Evolutionary conservation across 2,329 filamentous ascomycete species (phyloP).

Genomic region (Monosporascus cannonballus): DNA sequence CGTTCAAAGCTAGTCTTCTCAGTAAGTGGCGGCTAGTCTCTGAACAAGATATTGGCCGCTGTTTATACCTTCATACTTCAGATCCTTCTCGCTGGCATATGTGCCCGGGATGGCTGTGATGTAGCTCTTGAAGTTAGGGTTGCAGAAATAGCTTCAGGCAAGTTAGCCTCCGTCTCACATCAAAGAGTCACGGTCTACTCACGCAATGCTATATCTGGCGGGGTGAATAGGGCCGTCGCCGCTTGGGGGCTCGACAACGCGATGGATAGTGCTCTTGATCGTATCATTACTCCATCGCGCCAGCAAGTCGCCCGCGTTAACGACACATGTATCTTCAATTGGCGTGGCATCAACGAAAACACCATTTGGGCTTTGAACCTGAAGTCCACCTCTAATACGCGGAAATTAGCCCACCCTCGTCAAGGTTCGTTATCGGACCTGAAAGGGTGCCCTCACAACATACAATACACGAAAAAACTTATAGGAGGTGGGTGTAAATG

Average conservation of each 20-base stretch:
- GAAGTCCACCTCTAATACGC: slow-evolving; percentile 16
- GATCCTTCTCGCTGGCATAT: slow-evolving; percentile 55
- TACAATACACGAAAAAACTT: too few species aligned
- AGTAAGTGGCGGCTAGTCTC: slow-evolving; percentile 71
- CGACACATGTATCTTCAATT: slow-evolving; percentile 73
- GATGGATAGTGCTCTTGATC: slow-evolving; percentile 85
- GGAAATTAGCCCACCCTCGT: background rate
- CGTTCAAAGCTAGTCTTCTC: slow-evolving; percentile 3
- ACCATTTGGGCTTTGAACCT: slow-evolving; percentile 56
- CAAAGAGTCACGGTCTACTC: slow-evolving; percentile 22
- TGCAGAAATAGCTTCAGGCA: slow-evolving; percentile 68
- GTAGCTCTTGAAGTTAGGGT: slow-evolving; percentile 68
- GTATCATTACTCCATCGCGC: slow-evolving; percentile 86
- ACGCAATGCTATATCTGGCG: slow-evolving; percentile 80
- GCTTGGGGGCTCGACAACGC: slow-evolving; percentile 78
- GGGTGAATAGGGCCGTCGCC: slow-evolving; percentile 56
- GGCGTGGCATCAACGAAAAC: slow-evolving; percentile 78
- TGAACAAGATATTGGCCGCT: slow-evolving; percentile 76
- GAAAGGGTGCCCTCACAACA: too few species aligned
- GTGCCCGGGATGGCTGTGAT: slow-evolving; percentile 83
- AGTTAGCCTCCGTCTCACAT: too few species aligned
- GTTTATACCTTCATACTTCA: slow-evolving; percentile 74
- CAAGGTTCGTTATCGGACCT: too few species aligned
- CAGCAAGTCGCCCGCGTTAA: slow-evolving; percentile 84
- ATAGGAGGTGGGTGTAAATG: background rate